Percentiles rank a stretch among this genome's conserved stretches.
Conservation (phyloP, 441 rosid species). For the Raphanus hybrid region DNA sequence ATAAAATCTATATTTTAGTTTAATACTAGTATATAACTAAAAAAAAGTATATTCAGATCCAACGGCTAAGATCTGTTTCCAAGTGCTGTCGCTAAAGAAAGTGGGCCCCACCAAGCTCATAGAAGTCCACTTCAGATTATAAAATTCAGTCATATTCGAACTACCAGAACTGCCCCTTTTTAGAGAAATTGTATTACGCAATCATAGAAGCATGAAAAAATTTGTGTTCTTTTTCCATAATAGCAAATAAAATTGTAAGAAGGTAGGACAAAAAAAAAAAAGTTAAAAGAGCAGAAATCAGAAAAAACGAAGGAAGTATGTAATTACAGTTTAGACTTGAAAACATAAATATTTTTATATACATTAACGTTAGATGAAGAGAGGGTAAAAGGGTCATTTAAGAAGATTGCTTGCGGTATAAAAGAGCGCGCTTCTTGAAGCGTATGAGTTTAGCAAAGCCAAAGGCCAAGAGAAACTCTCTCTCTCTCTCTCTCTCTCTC, state of each 20-base stretch:
- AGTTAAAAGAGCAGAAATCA: not conserved
- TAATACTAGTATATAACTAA: not conserved
- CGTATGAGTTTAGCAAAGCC: constrained; percentile 31
- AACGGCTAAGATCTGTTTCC: constrained; percentile 43
- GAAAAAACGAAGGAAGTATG: not conserved
- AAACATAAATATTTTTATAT: not conserved
- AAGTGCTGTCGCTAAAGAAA: constrained; percentile 24
- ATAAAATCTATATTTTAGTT: not conserved
- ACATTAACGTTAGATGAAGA: not conserved
- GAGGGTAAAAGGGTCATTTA: constrained; percentile 23
- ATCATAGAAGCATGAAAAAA: not conserved
- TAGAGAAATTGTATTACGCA: not conserved
- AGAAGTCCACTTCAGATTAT: constrained; percentile 32
- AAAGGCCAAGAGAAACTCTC: not conserved
- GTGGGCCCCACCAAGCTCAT: constrained; percentile 14
- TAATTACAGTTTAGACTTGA: not conserved
- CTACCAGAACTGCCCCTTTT: constrained; percentile 38
- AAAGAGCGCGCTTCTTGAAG: constrained; percentile 19
- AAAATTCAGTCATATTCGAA: constrained; percentile 17
- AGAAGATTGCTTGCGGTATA: constrained; percentile 10
- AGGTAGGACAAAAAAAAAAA: too few relatives aligned
- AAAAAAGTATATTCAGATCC: constrained; percentile 32
- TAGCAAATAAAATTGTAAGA: not conserved
- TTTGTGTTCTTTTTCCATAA: not conserved
- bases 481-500: constrained; percentile 10